phyloP scores from a whole-genome alignment of 164 flowering plant species.

The Magnolia sinica region DNA sequence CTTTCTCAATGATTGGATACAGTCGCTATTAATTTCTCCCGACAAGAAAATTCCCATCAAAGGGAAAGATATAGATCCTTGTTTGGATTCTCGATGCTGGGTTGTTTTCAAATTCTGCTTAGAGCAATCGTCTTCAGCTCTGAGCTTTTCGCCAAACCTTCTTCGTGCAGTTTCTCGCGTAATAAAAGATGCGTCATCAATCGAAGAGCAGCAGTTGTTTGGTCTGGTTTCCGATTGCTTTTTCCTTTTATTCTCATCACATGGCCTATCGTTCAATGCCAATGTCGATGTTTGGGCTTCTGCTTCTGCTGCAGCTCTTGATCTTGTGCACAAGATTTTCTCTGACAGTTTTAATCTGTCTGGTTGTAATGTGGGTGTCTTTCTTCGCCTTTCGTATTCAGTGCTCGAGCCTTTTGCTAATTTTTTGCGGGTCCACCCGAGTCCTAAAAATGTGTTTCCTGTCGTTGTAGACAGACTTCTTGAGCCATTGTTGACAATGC shows the following conservation, averaged over 20 bases:
- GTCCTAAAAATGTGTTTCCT: conserved; percentile 62
- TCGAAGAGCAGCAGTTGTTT: conserved; percentile 23
- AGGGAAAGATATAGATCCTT: conserved; percentile 23
- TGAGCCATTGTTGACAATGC: conserved; percentile 53
- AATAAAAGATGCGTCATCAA: conserved; percentile 33
- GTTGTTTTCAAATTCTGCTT: conserved; percentile 66
- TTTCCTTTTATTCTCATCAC: conserved; percentile 45
- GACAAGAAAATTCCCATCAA: conserved; percentile 28
- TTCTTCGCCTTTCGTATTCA: conserved; percentile 38
- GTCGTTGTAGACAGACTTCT: conserved; percentile 69
- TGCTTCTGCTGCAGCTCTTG: conserved; percentile 36
- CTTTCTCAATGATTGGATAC: conserved; percentile 73
- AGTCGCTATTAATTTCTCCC: conserved; percentile 53
- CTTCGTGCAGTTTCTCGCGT: conserved; percentile 43
- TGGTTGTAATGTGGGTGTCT: conserved; percentile 20
- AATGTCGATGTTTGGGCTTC: conserved; percentile 65
- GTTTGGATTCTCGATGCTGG: conserved; percentile 78
- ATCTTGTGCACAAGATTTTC: conserved; percentile 33
- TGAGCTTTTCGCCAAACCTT: conserved; percentile 48
- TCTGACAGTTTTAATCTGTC: conserved; percentile 14
- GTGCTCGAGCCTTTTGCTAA: conserved; percentile 68
- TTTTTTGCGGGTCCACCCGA: conserved; percentile 65
- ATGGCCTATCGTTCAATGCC: conserved; percentile 52
- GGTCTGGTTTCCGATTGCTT: conserved; percentile 44
- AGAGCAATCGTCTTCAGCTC: conserved; percentile 35